phyloP scores from a whole-genome alignment of 805 yeast species.

The Wickerhamomyces ciferrii region DNA sequence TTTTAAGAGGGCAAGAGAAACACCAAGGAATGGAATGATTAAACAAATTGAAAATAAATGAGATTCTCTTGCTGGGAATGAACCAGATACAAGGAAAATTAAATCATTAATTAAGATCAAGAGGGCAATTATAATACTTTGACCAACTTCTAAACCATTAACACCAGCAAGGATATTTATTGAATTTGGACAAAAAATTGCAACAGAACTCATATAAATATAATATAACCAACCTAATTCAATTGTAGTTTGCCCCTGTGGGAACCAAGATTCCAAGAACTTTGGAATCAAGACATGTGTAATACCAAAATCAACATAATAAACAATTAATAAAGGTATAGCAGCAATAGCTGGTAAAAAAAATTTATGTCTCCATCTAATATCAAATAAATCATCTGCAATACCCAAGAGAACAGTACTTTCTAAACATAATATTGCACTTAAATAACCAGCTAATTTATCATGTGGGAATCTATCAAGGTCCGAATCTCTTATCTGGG shows the following conservation, averaged over 20 bases:
- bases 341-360: conserved; percentile 93
- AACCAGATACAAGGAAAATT: conserved; percentile 53
- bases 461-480: conserved; percentile 61
- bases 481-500: conserved; percentile 2
- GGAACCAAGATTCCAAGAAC: conserved; percentile 41
- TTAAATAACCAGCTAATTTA: conserved; percentile 77
- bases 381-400: conserved; percentile 92
- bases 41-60: conserved; percentile 79
- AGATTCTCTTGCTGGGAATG: conserved; percentile 63
- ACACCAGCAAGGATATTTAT: conserved; percentile 95
- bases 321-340: conserved; percentile 84
- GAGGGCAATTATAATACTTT: conserved; percentile 71
- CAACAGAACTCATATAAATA: conserved; percentile 82
- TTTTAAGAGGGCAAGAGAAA: conserved; percentile 66
- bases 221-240: conserved; percentile 82
- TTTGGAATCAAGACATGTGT: conserved; percentile 82
- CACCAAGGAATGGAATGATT: conserved; percentile 83
- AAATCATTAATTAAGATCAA: conserved; percentile 73
- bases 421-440: conserved; percentile 79
- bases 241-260: conserved; percentile 39
- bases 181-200: conserved; percentile 94
- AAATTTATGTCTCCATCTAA: conserved; percentile 96
- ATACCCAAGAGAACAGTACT: conserved; percentile 82
- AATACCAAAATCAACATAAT: conserved; percentile 90
- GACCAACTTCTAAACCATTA: conserved; percentile 96